These are phyloP conservation scores for Triticum urartu DNA, from an alignment of 176 grass and related monocot genomes.

Conservation along the genomic window DNA sequence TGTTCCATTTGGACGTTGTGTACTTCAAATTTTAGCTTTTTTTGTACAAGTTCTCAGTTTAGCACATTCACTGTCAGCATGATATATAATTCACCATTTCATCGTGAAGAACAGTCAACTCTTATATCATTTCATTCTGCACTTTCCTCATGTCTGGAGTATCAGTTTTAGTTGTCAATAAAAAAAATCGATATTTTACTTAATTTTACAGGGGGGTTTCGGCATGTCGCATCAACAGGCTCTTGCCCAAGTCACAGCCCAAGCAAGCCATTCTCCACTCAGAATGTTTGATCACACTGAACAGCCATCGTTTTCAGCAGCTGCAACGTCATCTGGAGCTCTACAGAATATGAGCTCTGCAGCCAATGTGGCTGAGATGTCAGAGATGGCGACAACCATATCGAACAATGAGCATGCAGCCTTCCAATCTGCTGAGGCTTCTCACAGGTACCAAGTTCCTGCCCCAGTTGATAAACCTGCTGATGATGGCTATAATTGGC, in stretches of 20 bases:
- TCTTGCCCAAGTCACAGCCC: constrained; percentile 68
- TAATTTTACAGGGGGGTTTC: constrained; percentile 57
- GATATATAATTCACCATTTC: constrained; percentile 2
- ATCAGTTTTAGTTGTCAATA: not conserved
- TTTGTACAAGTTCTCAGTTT: constrained; percentile 15
- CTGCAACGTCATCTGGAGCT: constrained; percentile 45
- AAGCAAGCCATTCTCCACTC: constrained; percentile 64
- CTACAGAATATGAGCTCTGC: constrained; percentile 38
- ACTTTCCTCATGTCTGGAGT: not conserved
- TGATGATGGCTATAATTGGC: constrained; percentile 87
- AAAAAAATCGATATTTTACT: constrained; percentile 11
- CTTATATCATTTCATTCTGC: not conserved
- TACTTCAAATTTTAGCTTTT: not conserved
- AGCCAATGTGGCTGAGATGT: constrained; percentile 26
- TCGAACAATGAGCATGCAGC: constrained; percentile 44
- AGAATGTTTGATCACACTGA: constrained; percentile 62
- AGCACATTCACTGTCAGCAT: not conserved
- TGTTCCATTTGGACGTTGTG: not conserved
- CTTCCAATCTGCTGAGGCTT: constrained; percentile 45
- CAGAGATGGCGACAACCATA: constrained; percentile 27
- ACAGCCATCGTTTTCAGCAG: constrained; percentile 53
- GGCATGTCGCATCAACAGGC: constrained; percentile 70
- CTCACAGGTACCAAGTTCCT: constrained; percentile 59
- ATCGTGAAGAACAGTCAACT: constrained; percentile 1
- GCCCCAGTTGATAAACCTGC: constrained; percentile 79